Evolutionary conservation across 1,284 basidiomycete genomes (phyloP), one percentile per base, ranked within the genome.

Genomic region (Ganoderma meredithae): DNA sequence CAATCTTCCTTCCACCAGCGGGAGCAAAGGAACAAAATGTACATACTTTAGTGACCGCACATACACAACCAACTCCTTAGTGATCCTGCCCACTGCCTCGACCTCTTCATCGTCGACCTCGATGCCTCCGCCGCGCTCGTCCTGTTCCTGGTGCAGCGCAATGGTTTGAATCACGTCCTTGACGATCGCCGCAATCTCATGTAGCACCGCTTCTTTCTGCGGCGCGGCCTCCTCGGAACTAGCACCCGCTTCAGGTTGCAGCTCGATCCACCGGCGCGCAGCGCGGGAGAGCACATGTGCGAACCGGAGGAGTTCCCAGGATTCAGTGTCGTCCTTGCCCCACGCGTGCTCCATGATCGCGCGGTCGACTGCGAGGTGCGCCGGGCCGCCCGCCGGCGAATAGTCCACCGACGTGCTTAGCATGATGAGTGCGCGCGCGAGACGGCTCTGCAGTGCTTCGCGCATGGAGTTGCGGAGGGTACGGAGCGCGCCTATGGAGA

Each of bases 321-420:
- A 77, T 3, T 81, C 77, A 13, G 84, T 79, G 52, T 89, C 88
- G 60, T 91, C 87, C 73, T 86, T 88, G 1, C 87, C 83, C 90
- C 90, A 93, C 0, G 90, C 91, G 2, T 85, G 84, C 70, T 91
- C 90, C 83, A 93, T 85, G 60, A 92, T 76, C 22, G 88, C 87
- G 52, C 80, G 81, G 65, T 88, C 87, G 15, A 93, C 76, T 61
- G 87, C 86, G 72, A 91, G 81, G 55, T 86, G 81, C 0, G 83
- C 84, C 0, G 89, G 87, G 3, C 84, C 85, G 31, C 90, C 90
- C 1, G 90, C 86, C 49, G 83, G 83, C 0, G 87, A 84, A 68
- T 90, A 90, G 6, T 81, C 81, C 7, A 83, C 73, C 2, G 87
- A 82, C n/a, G 79, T 82, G 68, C 88, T 82, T 31, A 86, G 82